A percentile compares a stretch with the other conserved stretches of the same genome.
Conservation (phyloP, 305 asterid genomes). For the Ilex paraguariensis region DNA sequence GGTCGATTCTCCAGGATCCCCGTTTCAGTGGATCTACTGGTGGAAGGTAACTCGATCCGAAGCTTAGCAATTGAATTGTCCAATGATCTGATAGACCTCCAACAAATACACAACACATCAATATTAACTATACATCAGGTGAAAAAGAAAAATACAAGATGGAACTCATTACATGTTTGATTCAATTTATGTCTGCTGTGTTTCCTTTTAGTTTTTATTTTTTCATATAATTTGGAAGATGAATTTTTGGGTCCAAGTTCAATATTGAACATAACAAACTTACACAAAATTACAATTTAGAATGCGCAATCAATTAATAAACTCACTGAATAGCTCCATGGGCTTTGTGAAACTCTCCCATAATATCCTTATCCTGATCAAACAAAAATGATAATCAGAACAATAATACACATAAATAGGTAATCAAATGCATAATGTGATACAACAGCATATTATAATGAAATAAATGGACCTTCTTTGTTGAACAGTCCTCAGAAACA, state of each 20-base stretch:
- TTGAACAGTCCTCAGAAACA: slow-evolving; percentile 31
- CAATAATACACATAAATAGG: background rate
- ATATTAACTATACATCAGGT: background rate
- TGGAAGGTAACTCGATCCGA: slow-evolving; percentile 45
- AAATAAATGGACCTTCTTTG: slow-evolving; percentile 24
- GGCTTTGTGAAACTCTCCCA: slow-evolving; percentile 44
- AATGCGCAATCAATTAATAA: background rate
- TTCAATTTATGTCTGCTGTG: no score
- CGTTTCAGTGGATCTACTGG: slow-evolving; percentile 22
- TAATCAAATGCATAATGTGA: slow-evolving; percentile 4
- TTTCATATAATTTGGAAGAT: background rate
- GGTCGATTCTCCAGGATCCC: slow-evolving; percentile 26
- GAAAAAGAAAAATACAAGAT: background rate
- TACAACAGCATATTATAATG: background rate
- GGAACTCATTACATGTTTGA: no score
- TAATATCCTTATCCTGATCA: slow-evolving; percentile 33
- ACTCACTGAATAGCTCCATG: slow-evolving; percentile 64
- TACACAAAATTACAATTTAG: background rate
- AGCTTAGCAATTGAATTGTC: slow-evolving; percentile 49
- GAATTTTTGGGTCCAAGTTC: background rate
- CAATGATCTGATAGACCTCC: slow-evolving; percentile 34
- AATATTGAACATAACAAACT: background rate
- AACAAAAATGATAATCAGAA: background rate
- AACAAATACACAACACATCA: slow-evolving; percentile 4
- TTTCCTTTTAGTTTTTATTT: no score